A percentile compares a stretch with the other conserved stretches of the same genome.
Conservation (phyloP, 495 filamentous ascomycete species). For the Hypoxylon rickii region DNA sequence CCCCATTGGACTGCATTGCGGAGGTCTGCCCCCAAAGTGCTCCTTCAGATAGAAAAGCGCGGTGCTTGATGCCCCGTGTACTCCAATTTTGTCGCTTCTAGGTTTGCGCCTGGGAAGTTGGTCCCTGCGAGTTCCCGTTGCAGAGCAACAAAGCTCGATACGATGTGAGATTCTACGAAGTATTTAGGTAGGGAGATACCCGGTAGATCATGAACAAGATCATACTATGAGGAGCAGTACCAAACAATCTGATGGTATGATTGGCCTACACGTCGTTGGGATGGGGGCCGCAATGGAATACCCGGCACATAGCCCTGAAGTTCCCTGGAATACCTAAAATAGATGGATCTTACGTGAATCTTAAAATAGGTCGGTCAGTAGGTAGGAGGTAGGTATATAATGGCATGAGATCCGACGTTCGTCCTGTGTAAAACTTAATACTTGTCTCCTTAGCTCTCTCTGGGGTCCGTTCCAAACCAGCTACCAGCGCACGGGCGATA, state of each 20-base stretch:
- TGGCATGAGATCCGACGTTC: neutral
- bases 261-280: slow-evolving; percentile 5
- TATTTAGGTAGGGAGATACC: no score
- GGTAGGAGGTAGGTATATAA: slow-evolving; percentile 15
- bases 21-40: slow-evolving; percentile 1
- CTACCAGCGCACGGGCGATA: neutral
- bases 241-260: neutral
- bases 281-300: neutral
- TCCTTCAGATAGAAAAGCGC: slow-evolving; percentile 15
- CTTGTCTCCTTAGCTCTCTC: slow-evolving; percentile 4
- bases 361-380: slow-evolving; percentile 2
- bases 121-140: neutral
- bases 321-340: no score
- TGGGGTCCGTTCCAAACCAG: slow-evolving; percentile 5
- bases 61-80: slow-evolving; percentile 26
- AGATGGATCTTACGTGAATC: slow-evolving; percentile 4
- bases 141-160: neutral
- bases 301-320: no score
- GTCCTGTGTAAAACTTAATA: slow-evolving; percentile 1
- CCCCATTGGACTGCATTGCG: slow-evolving; percentile 12
- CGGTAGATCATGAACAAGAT: neutral
- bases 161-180: no score
- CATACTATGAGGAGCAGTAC: slow-evolving; percentile 1
- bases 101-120: slow-evolving; percentile 1
- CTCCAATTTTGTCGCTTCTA: slow-evolving; percentile 13